phyloP scores from a whole-genome alignment of 176 grass and related monocot species.

The Paspalum notatum region DNA sequence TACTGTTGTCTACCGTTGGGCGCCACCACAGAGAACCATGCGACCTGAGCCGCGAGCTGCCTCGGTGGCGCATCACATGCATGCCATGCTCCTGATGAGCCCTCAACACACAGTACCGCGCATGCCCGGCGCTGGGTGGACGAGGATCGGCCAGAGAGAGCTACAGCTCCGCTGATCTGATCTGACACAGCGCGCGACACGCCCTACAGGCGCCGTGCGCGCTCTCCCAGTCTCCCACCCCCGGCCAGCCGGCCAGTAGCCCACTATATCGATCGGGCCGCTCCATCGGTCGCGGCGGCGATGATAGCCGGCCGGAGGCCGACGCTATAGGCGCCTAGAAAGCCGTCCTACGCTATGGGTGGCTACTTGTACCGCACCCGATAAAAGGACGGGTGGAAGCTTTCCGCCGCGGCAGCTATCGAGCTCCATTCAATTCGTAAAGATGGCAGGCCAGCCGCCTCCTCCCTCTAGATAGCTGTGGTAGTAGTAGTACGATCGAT shows the following conservation, averaged over 20 bases:
- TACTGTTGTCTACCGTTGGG: neutral
- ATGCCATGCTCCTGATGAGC: neutral
- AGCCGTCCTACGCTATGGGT: slow-evolving; percentile 35
- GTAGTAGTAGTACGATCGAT: neutral
- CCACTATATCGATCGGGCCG: neutral
- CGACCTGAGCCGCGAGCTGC: no score
- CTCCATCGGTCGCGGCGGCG: slow-evolving; percentile 15
- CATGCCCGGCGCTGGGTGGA: slow-evolving; percentile 26
- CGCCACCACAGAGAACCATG: neutral
- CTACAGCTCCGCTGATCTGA: no score
- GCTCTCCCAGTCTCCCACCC: neutral
- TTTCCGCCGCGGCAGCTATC: neutral
- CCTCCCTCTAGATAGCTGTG: neutral
- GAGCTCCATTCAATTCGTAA: slow-evolving; percentile 50
- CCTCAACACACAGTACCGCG: slow-evolving; percentile 7
- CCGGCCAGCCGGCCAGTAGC: neutral
- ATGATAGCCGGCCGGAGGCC: slow-evolving; percentile 34
- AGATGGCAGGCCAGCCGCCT: neutral
- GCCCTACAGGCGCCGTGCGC: neutral
- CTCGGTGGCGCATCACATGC: slow-evolving; percentile 24
- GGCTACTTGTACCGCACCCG: neutral
- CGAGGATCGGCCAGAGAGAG: neutral
- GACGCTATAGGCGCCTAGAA: neutral
- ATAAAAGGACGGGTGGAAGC: neutral
- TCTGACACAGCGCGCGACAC: slow-evolving; percentile 10